These are phyloP conservation scores for Xylaria sp. DNA, from an alignment of 2,329 filamentous ascomycete species.

Conservation along the genomic window DNA sequence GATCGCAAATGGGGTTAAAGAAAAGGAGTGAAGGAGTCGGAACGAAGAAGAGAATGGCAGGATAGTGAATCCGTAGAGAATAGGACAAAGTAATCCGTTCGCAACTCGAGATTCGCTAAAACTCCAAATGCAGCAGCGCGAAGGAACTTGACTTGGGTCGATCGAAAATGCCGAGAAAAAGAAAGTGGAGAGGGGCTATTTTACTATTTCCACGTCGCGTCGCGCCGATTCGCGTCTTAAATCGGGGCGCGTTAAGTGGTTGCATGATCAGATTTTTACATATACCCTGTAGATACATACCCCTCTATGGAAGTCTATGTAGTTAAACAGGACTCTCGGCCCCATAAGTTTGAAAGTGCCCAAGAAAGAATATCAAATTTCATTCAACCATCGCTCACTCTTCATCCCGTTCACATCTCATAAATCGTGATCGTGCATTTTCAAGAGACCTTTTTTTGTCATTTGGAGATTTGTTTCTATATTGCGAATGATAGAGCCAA, in stretches of 20 bases:
- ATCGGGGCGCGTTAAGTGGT: slow-evolving; percentile 21
- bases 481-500: background rate
- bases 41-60: background rate
- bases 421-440: background rate
- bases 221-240: slow-evolving; percentile 17
- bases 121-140: background rate
- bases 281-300: background rate
- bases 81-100: background rate
- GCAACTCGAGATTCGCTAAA: slow-evolving; percentile 5
- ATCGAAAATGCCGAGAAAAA: slow-evolving; percentile 3
- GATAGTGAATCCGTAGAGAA: background rate
- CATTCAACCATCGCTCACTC: background rate
- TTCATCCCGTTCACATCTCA: background rate
- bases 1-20: background rate
- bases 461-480: background rate
- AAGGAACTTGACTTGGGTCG: background rate
- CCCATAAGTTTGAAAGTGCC: no score
- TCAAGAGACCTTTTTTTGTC: background rate
- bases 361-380: background rate
- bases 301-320: background rate
- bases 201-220: slow-evolving; percentile 11
- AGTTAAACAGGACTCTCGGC: no score
- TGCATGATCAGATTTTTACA: slow-evolving; percentile 9
- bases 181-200: slow-evolving; percentile 17
- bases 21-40: background rate